Evolutionary conservation across 2,329 filamentous ascomycete genomes (phyloP), one percentile per base, ranked within the genome.

Genomic region (Talaromyces islandicus): DNA sequence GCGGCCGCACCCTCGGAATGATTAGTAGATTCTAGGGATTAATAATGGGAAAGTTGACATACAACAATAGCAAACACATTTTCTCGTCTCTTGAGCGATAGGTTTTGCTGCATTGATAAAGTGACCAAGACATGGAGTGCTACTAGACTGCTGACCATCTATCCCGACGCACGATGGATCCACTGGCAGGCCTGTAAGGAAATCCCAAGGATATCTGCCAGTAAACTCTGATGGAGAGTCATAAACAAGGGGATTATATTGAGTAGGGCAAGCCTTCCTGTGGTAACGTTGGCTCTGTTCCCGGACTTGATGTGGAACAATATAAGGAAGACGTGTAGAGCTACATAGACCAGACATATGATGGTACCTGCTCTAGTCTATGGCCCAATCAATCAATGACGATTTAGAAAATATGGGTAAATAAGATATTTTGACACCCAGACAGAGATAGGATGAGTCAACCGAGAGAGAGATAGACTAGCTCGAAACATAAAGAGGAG

Each of bases 221-320:
- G 57, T 30, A 60, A 64, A 57, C 62, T 63, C 10, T 67, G 57
- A 53, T 69, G 65, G 41, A 61, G 60, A 24, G 60, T 48, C 14
- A 54, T 60, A 57, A 69, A 62, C 51, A 60, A 63, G 57, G 65
- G 65, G 17, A 63, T 58, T 54, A 69, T 32, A 57, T 69, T 68
- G 14, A 69, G 30, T 21, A 69, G 60, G 21, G 63, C 63, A 32
- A 68, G 60, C 43, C 62, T 61, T 57, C 63, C 64, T 19, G 66
- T 63, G 29, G 57, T 59, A 25, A 54, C 48, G 41, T 59, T 59
- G 54, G 57, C 54, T 3, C n/a, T 50, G 38, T 46, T 38, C 21
- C 55, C 17, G 14, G 62, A 60, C 19, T 32, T 27, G 27, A 41
- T 53, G 43, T 54, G 41, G 48, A 61, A 59, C 30, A 60, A 57